Percentiles rank a stretch among this genome's conserved stretches.
These are phyloP conservation scores for Phytopythium litorale DNA, from an alignment of 352 stramenopile genomes.

Conservation along the genomic window DNA sequence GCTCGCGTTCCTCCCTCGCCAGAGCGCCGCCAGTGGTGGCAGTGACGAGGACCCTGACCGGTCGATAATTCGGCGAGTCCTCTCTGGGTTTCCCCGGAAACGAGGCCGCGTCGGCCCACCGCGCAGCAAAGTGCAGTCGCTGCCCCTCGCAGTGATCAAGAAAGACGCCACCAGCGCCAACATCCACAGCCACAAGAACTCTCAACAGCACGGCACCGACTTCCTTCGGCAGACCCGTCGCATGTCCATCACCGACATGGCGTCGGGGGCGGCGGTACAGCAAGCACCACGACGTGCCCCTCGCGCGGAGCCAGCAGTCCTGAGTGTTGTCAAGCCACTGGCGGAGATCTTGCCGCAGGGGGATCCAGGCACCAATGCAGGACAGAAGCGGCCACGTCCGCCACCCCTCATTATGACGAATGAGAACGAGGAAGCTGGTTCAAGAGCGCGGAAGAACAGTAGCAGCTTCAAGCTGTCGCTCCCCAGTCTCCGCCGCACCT, in stretches of 20 bases:
- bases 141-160: conserved; percentile 64
- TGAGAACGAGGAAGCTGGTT: not conserved
- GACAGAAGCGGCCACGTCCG: not conserved
- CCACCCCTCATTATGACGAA: not conserved
- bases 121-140: conserved; percentile 28
- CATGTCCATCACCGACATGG: conserved; percentile 43
- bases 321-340: conserved; percentile 7
- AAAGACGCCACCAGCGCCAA: conserved; percentile 54
- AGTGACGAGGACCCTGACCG: conserved; percentile 5
- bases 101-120: not conserved
- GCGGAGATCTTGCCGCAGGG: not conserved
- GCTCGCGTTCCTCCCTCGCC: not conserved
- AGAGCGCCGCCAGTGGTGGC: not conserved
- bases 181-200: conserved; percentile 79
- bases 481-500: not conserved
- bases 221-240: conserved; percentile 73
- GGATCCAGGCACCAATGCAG: not conserved
- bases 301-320: not conserved
- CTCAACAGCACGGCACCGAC: conserved; percentile 49
- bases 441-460: not conserved
- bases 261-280: not conserved
- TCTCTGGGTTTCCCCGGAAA: conserved; percentile 10
- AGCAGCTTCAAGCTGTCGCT: conserved; percentile 2
- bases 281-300: not conserved
- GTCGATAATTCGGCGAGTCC: conserved; percentile 13